phyloP scores from a whole-genome alignment of 179 eudicot species.

The Carnegiea gigantea region DNA sequence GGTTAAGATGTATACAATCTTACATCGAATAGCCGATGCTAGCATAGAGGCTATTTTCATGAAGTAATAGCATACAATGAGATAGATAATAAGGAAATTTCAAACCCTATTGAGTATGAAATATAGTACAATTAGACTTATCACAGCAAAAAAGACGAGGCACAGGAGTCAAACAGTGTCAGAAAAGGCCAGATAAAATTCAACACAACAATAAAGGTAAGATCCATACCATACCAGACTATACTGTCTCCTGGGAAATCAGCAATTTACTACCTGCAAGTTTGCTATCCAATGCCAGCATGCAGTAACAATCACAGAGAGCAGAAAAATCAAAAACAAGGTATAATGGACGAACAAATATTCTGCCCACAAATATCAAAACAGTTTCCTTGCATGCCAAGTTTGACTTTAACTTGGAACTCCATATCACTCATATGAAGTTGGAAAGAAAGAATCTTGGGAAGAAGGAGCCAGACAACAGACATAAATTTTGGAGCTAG shows the following conservation, averaged over 20 bases:
- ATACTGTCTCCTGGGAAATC: constrained; percentile 33
- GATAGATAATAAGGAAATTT: not conserved
- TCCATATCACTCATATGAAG: not conserved
- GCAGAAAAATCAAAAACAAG: not conserved
- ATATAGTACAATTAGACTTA: not conserved
- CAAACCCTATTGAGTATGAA: not conserved
- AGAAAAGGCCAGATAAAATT: constrained; percentile 32
- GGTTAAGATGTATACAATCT: too few relatives aligned
- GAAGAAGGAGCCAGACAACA: not conserved
- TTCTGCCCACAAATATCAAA: not conserved
- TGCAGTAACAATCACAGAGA: constrained; percentile 14
- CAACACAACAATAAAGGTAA: constrained; percentile 31
- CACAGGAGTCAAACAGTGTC: constrained; percentile 31
- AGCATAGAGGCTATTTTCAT: not conserved
- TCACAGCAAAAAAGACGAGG: constrained; percentile 21
- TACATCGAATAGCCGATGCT: too few relatives aligned
- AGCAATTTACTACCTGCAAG: constrained; percentile 33
- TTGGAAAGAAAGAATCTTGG: not conserved
- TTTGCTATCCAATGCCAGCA: constrained; percentile 23
- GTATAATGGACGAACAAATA: not conserved
- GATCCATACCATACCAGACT: constrained; percentile 36
- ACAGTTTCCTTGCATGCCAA: constrained; percentile 36
- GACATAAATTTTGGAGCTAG: not conserved
- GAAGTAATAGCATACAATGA: too few relatives aligned
- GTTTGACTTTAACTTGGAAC: constrained; percentile 3